Evolutionary conservation across 2,329 filamentous ascomycete genomes (phyloP).

Genomic region (Penicillium janthinellum): DNA sequence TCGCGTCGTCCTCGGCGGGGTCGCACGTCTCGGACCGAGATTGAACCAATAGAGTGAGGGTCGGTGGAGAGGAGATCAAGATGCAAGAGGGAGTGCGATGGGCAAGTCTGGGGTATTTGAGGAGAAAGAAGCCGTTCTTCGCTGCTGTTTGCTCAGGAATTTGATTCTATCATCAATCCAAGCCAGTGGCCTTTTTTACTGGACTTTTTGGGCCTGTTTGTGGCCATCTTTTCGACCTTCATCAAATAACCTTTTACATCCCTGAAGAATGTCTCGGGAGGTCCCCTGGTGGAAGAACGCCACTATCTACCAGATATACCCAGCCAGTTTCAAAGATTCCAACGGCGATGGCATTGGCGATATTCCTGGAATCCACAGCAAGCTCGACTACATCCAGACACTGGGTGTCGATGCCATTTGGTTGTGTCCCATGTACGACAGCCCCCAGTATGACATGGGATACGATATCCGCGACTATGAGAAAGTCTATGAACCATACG

Average conservation of each 20-base stretch:
- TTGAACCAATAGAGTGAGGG: slow-evolving; percentile 9
- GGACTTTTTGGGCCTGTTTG: background rate
- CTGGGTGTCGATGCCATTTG: slow-evolving; percentile 68
- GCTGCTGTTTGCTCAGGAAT: background rate
- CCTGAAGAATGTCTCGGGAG: slow-evolving; percentile 11
- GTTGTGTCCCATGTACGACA: slow-evolving; percentile 67
- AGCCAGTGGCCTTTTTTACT: background rate
- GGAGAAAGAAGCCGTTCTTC: background rate
- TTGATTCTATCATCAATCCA: background rate
- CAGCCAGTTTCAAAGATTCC: slow-evolving; percentile 50
- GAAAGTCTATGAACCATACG: slow-evolving; percentile 62
- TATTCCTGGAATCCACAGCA: slow-evolving; percentile 63
- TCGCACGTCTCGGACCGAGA: slow-evolving; percentile 15
- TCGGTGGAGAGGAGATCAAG: background rate
- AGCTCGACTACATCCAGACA: slow-evolving; percentile 62
- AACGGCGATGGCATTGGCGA: slow-evolving; percentile 64
- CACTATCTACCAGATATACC: slow-evolving; percentile 38
- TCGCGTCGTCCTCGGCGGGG: slow-evolving; percentile 4
- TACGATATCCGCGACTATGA: slow-evolving; percentile 68
- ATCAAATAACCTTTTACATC: background rate
- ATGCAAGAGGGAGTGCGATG: slow-evolving; percentile 6
- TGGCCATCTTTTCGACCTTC: background rate
- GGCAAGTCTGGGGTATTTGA: background rate
- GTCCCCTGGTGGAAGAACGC: slow-evolving; percentile 42
- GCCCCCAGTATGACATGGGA: slow-evolving; percentile 68